Evolutionary conservation across 2,329 filamentous ascomycete species (phyloP).

Genomic region (Penicillium sp.): DNA sequence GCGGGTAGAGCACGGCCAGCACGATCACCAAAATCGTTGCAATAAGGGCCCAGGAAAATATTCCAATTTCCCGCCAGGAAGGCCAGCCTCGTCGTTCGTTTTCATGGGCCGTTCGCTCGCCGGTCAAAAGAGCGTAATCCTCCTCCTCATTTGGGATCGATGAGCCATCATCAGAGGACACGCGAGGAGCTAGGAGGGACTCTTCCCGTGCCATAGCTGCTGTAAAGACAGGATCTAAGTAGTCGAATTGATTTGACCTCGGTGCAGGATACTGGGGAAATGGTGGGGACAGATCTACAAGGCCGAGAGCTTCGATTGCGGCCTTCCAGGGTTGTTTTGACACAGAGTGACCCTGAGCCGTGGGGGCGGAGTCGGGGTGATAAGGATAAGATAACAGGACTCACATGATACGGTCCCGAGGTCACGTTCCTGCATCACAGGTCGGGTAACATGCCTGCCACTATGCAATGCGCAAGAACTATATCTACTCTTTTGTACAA

Average conservation of each 20-base stretch:
- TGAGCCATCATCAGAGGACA: slow-evolving; percentile 56
- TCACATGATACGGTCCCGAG: slow-evolving; percentile 11
- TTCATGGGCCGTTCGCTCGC: slow-evolving; percentile 45
- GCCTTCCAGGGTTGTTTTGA: background rate
- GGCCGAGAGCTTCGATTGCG: background rate
- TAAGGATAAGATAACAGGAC: slow-evolving; percentile 8
- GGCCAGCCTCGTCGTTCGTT: slow-evolving; percentile 46
- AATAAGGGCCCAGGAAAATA: slow-evolving; percentile 79
- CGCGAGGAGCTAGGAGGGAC: slow-evolving; percentile 54
- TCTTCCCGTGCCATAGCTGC: slow-evolving; percentile 44
- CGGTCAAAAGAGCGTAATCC: slow-evolving; percentile 62
- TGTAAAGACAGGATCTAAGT: background rate
- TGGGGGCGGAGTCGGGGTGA: slow-evolving; percentile 4
- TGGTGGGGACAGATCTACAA: background rate
- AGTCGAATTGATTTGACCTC: background rate
- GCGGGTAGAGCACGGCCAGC: slow-evolving; percentile 77
- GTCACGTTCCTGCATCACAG: slow-evolving; percentile 1
- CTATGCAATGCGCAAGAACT: background rate
- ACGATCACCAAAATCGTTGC: slow-evolving; percentile 77
- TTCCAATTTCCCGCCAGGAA: slow-evolving; percentile 68
- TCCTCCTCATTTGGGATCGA: slow-evolving; percentile 58
- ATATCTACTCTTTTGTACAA: background rate
- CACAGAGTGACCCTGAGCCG: slow-evolving; percentile 1
- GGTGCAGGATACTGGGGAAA: background rate
- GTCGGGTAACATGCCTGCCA: background rate